Base-by-base conservation (phyloP, 225 moss, liverwort and hornwort species). In the Pleurozium schreberi region DNA sequence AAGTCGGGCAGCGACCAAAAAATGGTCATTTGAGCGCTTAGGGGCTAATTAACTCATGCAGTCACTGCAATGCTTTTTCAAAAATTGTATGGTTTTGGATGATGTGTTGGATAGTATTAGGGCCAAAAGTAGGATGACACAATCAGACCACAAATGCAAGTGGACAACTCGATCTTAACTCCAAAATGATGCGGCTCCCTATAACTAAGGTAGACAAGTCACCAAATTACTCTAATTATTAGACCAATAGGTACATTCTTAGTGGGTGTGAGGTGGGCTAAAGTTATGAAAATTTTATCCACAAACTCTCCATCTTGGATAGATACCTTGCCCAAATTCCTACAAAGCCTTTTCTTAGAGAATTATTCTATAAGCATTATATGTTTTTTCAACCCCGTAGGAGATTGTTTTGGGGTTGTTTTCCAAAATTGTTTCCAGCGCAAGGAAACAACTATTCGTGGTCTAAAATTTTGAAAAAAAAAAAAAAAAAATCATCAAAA, bases 121-220 rank as follows among this genome's bases (percentile, higher is more conserved):
- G 17, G 1, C 16, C 45, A 28, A 45, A 45, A 45, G 0, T 45
- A 45, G 30, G 18, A 73, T 73, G 43, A 17, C 3, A 7, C 0
- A 17, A 73, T 73, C 18, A 28, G 1, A 8, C 4, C 25, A 1
- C 0, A 0, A 70, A 42, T 2, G 2, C 4, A 25, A 69, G 25
- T 25, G 12, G 23, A 2, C 13, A n/a, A n/a, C n/a, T n/a, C n/a
- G n/a, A n/a, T n/a, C n/a, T n/a, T n/a, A n/a, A n/a, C n/a, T n/a
- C n/a, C n/a, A n/a, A n/a, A n/a, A n/a, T n/a, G 75, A 75, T 13
- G 50, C 0, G 0, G 0, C 11, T 8, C 3, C 2, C 28, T 2
- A 43, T 45, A 1, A 18, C 45, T 5, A 43, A 73, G 3, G 12
- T n/a, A n/a, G n/a, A n/a, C n/a, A 5, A 43, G 45, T 28, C 9